Percentiles rank a stretch among this genome's conserved stretches.
Conservation (phyloP, 345 rosid genomes). For the Brassica carinata region DNA sequence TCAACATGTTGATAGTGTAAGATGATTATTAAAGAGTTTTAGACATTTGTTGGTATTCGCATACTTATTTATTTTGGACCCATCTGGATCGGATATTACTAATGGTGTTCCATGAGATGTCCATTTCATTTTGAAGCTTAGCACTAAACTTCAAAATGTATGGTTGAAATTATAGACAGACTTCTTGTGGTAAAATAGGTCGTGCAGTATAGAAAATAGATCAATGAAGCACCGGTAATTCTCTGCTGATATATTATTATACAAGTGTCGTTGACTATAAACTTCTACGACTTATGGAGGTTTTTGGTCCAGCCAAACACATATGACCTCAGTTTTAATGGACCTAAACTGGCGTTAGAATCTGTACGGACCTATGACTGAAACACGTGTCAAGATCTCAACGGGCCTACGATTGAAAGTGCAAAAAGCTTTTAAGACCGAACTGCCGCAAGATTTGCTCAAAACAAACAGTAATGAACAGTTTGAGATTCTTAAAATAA, state of each 20-base stretch:
- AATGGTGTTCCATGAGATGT: neutral
- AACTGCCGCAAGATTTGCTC: constrained; percentile 26
- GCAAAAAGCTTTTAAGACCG: neutral
- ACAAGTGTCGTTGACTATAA: neutral
- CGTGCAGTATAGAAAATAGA: neutral
- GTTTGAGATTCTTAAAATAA: neutral
- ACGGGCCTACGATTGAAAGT: neutral
- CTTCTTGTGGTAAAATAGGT: neutral
- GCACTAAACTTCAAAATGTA: neutral
- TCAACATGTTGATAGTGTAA: neutral
- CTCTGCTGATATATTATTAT: neutral
- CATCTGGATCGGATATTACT: neutral
- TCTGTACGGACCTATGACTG: neutral
- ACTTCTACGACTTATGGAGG: neutral
- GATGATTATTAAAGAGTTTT: neutral
- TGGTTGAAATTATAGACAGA: neutral
- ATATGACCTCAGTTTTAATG: neutral
- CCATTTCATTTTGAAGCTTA: neutral
- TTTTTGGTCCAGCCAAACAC: constrained; percentile 12
- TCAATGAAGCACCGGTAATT: neutral
- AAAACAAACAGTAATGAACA: constrained; percentile 6
- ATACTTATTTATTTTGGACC: neutral
- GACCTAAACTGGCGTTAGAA: neutral
- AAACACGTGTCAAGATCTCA: constrained; percentile 26
- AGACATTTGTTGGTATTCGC: neutral